Evolutionary conservation across 176 grass and related monocot species (phyloP).

Genomic region (Eleusine coracana): DNA sequence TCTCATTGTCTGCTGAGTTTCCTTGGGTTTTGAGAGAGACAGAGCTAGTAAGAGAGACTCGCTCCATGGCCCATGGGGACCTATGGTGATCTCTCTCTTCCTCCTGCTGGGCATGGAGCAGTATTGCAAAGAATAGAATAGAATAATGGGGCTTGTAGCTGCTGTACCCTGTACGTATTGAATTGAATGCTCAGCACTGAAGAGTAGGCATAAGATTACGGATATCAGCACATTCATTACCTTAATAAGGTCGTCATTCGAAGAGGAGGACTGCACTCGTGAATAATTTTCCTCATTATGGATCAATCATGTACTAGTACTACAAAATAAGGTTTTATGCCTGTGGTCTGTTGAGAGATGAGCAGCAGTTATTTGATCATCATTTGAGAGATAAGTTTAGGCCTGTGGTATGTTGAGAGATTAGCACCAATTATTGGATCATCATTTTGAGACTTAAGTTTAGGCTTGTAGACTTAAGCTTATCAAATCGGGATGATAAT

Average conservation of each 20-base stretch:
- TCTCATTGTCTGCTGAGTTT: too few relatives aligned
- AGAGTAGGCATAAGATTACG: constrained; percentile 7
- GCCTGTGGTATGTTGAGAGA: neutral
- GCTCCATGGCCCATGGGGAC: too few relatives aligned
- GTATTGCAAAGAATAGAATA: neutral
- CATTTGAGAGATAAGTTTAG: too few relatives aligned
- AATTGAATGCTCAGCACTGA: constrained; percentile 17
- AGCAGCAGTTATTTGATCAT: too few relatives aligned
- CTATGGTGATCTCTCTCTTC: neutral
- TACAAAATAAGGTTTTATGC: neutral
- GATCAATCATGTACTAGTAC: neutral
- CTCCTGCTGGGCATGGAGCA: neutral
- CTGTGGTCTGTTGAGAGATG: neutral
- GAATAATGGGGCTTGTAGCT: neutral
- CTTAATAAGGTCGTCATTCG: neutral
- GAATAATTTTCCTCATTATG: neutral
- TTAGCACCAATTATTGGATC: neutral
- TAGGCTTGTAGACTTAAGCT: too few relatives aligned
- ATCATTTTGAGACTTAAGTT: too few relatives aligned
- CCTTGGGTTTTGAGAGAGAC: too few relatives aligned
- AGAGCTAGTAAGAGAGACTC: too few relatives aligned
- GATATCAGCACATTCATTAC: constrained; percentile 5
- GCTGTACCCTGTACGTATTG: neutral
- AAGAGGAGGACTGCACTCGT: neutral
- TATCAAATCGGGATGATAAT: neutral